Base-by-base conservation (phyloP, 495 filamentous ascomycete species). In the Penicillium maclennaniae region DNA sequence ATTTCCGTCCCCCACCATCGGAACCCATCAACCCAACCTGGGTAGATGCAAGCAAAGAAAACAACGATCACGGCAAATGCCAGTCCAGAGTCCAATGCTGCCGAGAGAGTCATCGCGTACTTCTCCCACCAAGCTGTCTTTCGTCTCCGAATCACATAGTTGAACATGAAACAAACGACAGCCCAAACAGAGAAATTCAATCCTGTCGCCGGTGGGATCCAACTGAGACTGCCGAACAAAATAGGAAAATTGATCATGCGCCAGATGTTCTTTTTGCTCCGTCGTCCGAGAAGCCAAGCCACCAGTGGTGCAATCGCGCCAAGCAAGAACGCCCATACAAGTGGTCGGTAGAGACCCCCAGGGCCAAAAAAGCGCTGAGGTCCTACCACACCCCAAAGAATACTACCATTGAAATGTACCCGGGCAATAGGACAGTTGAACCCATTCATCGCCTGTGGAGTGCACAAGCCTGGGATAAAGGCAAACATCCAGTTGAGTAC, bases 401-500 rank as follows among this genome's bases (percentile, higher is more conserved):
- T 88, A 54, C 82, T 87, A 7, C 90, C 89, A 68, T 92, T 92
- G 77, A 93, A 95, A 71, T 93, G 88, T 4, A 95, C 90, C 16
- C 87, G 83, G 3, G 89, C 91, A 45, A 92, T 85, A 14, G 91
- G 91, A 58, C 90, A 95, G 23, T 85, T 91, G 67, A 95, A 95
- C 15, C 88, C 87, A 65, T 93, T 91, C 59, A 91, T 76, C 36
- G 88, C 88, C 46, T 86, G 66, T 0, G 84, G 77, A 0, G 88
- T 91, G 69, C 91, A 95, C 45, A 95, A 81, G 12, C 82, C 80
- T 1, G 83, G 83, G 26, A 95, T 84, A 66, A 91, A 79, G 40
- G 61, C 62, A 53, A 95, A 89, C 88, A 92, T 92, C 91, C 91
- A 95, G 67, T 92, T 91, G 20, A 93, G 74, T 7, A 95, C 87